Base-by-base conservation (phyloP, 2,329 filamentous ascomycete species). In the Claviceps maximensis region DNA sequence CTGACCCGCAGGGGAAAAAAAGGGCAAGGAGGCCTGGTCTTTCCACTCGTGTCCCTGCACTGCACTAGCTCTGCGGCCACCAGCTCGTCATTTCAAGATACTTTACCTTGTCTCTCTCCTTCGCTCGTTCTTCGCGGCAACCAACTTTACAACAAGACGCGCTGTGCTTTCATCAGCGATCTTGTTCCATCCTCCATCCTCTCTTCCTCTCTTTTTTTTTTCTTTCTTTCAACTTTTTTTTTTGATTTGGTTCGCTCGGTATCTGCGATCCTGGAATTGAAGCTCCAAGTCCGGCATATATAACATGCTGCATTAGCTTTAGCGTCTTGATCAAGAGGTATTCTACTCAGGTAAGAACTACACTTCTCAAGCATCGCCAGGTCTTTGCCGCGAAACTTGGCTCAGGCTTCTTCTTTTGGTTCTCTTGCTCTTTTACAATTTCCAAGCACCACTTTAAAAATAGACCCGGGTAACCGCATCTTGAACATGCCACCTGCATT, bases 1-100 rank as follows among this genome's bases (percentile, higher is more conserved):
- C 29, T 40, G 49, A 50, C 50, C 53, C 53, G 46, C 50, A 40
- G 49, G 50, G 49, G 50, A 51, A 52, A 52, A 49, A 53, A 49
- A 48, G 53, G 52, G 40, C 54, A 41, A 54, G 45, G 33, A 47
- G 33, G 23, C 48, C 49, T 50, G n/a, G 45, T 47, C 50, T 38
- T 49, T 49, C 38, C 45, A 36, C 44, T n/a, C 47, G n/a, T 38
- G 41, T 41, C 47, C 48, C 49, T 48, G 36, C 45, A 45, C 29
- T 25, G 46, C 31, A 31, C 53, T 45, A 51, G 44, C 42, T 52
- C 38, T 33, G 49, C 36, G 27, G 27, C n/a, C n/a, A n/a, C n/a
- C 29, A 50, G 44, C 44, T 53, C 21, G 42, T 46, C 40, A 55
- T 33, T 27, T 53, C 51, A 50, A 45, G 42, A 51, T 48, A 25